phyloP scores from a whole-genome alignment of 2,329 filamentous ascomycete species.

The Scopulariopsis brevicaulis region DNA sequence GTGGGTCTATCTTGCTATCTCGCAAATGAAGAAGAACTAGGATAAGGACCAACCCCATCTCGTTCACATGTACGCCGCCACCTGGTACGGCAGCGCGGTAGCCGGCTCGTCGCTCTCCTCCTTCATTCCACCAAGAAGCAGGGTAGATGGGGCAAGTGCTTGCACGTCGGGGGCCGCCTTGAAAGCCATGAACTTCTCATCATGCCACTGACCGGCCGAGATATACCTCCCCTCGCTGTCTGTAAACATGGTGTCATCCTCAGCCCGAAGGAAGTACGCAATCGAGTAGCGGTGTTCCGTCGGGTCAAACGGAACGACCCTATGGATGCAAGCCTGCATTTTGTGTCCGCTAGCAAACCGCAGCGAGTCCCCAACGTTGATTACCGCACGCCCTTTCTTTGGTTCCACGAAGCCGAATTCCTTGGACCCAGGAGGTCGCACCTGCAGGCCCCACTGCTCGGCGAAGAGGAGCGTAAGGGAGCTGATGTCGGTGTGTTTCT shows the following conservation, averaged over 20 bases:
- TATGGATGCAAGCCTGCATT: conserved; percentile 45
- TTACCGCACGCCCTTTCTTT: conserved; percentile 36
- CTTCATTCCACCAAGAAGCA: conserved; percentile 39
- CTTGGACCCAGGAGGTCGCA: conserved; percentile 31
- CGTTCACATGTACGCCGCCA: neutral
- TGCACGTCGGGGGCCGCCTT: conserved; percentile 29
- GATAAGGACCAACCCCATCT: too few species aligned
- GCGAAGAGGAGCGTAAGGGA: conserved; percentile 43
- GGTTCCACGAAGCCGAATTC: conserved; percentile 43
- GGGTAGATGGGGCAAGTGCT: conserved; percentile 33
- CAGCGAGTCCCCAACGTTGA: conserved; percentile 48
- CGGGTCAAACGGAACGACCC: conserved; percentile 40
- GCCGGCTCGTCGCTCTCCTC: conserved; percentile 16
- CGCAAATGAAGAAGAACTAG: too few species aligned
- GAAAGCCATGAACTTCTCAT: conserved; percentile 42
- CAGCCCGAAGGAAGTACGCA: conserved; percentile 45
- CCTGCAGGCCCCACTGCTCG: conserved; percentile 45
- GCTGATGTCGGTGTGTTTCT: conserved; percentile 47
- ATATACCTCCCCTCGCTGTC: conserved; percentile 41
- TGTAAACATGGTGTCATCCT: conserved; percentile 43
- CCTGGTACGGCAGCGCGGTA: neutral
- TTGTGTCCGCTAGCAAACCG: conserved; percentile 40
- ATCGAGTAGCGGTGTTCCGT: conserved; percentile 45
- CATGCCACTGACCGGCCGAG: conserved; percentile 41
- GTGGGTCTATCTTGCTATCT: neutral